Percentiles rank a stretch among this genome's conserved stretches.
Conservation (phyloP, 768 basidiomycete genomes). For the Hypsizygus marmoreus region DNA sequence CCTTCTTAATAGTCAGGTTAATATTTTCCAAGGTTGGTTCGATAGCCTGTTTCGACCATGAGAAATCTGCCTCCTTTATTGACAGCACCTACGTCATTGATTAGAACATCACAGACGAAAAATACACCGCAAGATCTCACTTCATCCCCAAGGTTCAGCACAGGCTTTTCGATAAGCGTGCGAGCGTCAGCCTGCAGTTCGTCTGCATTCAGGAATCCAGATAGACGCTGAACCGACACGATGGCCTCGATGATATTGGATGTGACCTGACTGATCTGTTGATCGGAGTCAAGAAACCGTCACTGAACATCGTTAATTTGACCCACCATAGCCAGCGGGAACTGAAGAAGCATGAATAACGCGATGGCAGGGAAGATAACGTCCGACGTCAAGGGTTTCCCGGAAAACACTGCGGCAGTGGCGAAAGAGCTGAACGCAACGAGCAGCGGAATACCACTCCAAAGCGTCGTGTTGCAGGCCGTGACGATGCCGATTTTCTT, state of each 20-base stretch:
- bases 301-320: neutral
- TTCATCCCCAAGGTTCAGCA: conserved; percentile 60
- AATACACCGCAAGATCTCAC: conserved; percentile 35
- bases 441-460: conserved; percentile 70
- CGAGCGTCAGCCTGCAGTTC: conserved; percentile 83
- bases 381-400: conserved; percentile 79
- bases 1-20: conserved; percentile 73
- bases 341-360: conserved; percentile 83
- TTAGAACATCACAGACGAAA: neutral
- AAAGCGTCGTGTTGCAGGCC: conserved; percentile 63
- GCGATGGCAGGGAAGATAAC: conserved; percentile 96
- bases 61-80: conserved; percentile 78
- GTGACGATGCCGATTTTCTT: conserved; percentile 66
- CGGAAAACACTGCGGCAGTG: conserved; percentile 61
- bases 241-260: conserved; percentile 84
- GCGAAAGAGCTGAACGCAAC: conserved; percentile 87
- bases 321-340: conserved; percentile 81
- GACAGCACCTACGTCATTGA: conserved; percentile 50
- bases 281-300: neutral
- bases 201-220: conserved; percentile 71
- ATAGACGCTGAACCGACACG: conserved; percentile 80
- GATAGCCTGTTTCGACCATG: conserved; percentile 62
- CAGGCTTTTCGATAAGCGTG: conserved; percentile 43
- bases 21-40: conserved; percentile 78
- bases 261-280: conserved; percentile 68